A percentile compares a stretch with the other conserved stretches of the same genome.
phyloP scores from a whole-genome alignment of 2,329 filamentous ascomycete genomes.

The Verticillium zaregamsianum region DNA sequence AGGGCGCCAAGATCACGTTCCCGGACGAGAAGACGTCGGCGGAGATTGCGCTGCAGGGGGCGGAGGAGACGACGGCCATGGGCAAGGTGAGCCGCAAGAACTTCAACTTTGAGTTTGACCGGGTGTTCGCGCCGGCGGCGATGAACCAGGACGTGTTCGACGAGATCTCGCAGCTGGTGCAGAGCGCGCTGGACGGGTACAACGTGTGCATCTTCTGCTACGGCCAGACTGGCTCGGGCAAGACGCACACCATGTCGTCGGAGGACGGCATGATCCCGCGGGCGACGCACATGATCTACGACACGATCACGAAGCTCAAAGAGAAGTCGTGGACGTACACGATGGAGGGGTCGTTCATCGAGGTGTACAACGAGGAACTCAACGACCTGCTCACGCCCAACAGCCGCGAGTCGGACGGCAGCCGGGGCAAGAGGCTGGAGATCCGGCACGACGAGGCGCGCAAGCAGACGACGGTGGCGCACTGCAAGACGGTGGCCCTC shows the following conservation, averaged over 20 bases:
- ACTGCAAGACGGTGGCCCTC: conserved; percentile 71
- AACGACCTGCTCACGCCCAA: conserved; percentile 71
- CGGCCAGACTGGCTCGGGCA: conserved; percentile 93
- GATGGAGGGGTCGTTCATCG: conserved; percentile 93
- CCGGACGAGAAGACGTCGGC: conserved; percentile 82
- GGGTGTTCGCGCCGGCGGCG: conserved; percentile 76
- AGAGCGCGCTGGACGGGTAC: conserved; percentile 93
- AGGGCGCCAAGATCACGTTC: conserved; percentile 70
- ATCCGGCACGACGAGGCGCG: conserved; percentile 81
- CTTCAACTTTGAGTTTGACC: conserved; percentile 86
- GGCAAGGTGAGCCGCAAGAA: conserved; percentile 73
- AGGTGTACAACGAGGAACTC: conserved; percentile 97
- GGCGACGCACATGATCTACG: conserved; percentile 90
- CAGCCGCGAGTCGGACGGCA: conserved; percentile 63
- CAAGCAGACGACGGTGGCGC: conserved; percentile 77
- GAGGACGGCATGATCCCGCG: conserved; percentile 91
- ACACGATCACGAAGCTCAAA: conserved; percentile 75
- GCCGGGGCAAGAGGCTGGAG: conserved; percentile 70
- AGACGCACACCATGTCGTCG: conserved; percentile 94
- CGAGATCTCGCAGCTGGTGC: conserved; percentile 94
- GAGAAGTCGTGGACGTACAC: conserved; percentile 93
- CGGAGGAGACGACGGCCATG: conserved; percentile 77
- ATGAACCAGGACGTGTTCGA: conserved; percentile 87
- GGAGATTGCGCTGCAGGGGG: conserved; percentile 79
- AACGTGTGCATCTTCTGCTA: conserved; percentile 99